These are phyloP conservation scores for Talaromyces sp. DNA, from an alignment of 2,329 filamentous ascomycete genomes.

Conservation along the genomic window DNA sequence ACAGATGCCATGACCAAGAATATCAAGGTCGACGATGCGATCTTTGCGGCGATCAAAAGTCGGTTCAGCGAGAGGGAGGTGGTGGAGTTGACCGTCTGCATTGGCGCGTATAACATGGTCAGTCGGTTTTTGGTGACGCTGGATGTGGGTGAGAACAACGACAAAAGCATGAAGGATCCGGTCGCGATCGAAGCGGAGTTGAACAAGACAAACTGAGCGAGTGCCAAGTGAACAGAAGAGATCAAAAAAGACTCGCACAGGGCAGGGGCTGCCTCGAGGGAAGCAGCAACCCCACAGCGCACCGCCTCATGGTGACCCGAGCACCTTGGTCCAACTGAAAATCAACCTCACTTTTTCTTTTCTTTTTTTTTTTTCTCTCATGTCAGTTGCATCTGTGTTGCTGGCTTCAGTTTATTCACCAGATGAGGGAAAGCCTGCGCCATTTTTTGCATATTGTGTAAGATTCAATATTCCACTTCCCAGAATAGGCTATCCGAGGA, in stretches of 20 bases:
- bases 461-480: background rate
- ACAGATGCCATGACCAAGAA: constrained; percentile 79
- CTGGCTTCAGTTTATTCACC: background rate
- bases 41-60: constrained; percentile 56
- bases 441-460: background rate
- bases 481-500: background rate
- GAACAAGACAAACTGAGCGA: background rate
- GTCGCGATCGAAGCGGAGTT: constrained; percentile 57
- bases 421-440: constrained; percentile 5
- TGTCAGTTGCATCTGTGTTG: background rate
- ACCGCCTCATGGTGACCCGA: constrained; percentile 19
- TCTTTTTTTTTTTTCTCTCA: background rate
- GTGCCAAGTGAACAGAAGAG: background rate
- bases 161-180: constrained; percentile 61
- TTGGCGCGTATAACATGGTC: constrained; percentile 86
- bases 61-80: constrained; percentile 67
- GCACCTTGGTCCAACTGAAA: constrained; percentile 15
- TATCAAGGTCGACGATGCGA: constrained; percentile 64
- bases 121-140: constrained; percentile 80
- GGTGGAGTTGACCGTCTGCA: constrained; percentile 79
- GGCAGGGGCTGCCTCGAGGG: background rate
- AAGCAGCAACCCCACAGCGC: constrained; percentile 8
- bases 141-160: constrained; percentile 56
- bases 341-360: constrained; percentile 14
- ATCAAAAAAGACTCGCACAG: background rate